Base-by-base conservation (phyloP, 139 green algal species). In the Picochlorum sp. region DNA sequence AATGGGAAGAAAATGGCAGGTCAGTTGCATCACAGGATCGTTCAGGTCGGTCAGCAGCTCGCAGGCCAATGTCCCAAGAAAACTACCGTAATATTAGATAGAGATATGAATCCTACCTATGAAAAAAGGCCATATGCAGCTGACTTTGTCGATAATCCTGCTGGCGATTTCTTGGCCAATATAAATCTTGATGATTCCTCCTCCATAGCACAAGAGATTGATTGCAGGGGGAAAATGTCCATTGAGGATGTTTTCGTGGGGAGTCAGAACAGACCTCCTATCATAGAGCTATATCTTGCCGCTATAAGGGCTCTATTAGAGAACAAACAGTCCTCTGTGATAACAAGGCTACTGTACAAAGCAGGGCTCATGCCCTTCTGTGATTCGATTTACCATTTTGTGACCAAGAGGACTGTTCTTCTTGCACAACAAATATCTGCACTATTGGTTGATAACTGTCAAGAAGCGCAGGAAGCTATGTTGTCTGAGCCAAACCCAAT, bases 71-170 rank as follows among this genome's bases (percentile, higher is more conserved):
- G 22, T 33, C 44, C 44, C 2, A 53, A 53, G 22, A 53, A 26
- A 33, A 31, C 44, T 12, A n/a, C 50, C 13, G 25, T 41, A 4
- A 50, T 69, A 36, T 44, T 68, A 25, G 66, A 51, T 7, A 24
- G 32, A 0, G 50, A 73, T 45, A 43, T 53, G 18, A 22, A 20
- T 26, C 28, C 66, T 5, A 51, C 29, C 16, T 73, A 63, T 16
- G 26, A 25, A 14, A 73, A 69, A 63, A 57, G 50, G 31, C 59
- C 33, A n/a, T 73, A 63, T 64, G 57, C 66, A 8, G 66, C 66
- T 13, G 66, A 73, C 50, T 73, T 44, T 13, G 63, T 35, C 1
- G 66, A 73, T 50, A 73, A 73, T 28, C 66, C 66, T n/a, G 49
- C 39, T 55, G 65, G 66, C 8, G 66, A 73, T 63, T 73, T 56